Evolutionary conservation across 805 yeast species (phyloP), one percentile per base, ranked within the genome.

Genomic region (Lachancea quebecensis): DNA sequence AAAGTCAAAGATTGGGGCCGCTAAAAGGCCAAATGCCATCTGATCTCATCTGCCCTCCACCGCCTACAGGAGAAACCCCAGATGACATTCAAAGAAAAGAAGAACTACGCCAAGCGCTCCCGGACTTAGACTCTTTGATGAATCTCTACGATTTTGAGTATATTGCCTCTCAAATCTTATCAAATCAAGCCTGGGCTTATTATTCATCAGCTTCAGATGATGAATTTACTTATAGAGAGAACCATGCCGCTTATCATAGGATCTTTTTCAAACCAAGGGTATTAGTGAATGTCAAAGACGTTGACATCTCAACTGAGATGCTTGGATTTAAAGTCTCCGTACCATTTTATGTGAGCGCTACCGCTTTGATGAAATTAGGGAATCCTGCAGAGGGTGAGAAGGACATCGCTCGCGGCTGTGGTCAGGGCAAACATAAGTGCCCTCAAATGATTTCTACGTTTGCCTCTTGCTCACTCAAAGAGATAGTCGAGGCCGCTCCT

Each of bases 151-250:
- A 91, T 64, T 89, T 91, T 59, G 98, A 91, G 64, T 75, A 77
- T 55, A 78, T 91, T 38, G 97, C 98, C 3, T 74, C 87, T 41
- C 76, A 81, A 48, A 83, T 86, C 30, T 70, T 91, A 72, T 76
- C 86, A 28, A 79, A 78, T 45, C 75, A 77, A 29, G 97, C 93
- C 0, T 86, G 97, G 95, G 93, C 93, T 11, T 91, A 91, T 65
- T 91, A 89, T 62, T 83, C 95, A 3, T 79, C 89, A 31, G 98
- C 91, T 9, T 76, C 95, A 14, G 97, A 91, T 65, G 98, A 91
- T 64, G 98, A 91, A 68, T 78, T 91, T 54, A 77, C 96, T 2
- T 62, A 85, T 58, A 76, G 98, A 54, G 96, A 90, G 59, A 91
- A 91, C 68, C 97, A 89, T 63, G 74, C 80, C 42, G 95, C 96